Conservation (phyloP, 1,139 yeast species). For the Protomyces arabidopsidicola region DNA sequence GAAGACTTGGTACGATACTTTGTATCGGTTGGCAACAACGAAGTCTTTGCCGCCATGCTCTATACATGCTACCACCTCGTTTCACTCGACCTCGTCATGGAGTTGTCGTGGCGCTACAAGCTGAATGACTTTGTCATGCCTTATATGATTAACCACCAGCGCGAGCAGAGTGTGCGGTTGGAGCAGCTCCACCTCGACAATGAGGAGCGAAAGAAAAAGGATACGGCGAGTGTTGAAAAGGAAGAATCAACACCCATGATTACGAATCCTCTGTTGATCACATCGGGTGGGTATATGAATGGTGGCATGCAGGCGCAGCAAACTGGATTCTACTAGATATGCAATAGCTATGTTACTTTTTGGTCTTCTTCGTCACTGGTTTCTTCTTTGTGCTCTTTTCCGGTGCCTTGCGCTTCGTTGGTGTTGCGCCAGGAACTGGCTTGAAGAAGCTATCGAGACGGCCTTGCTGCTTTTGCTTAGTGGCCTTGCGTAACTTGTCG, state of each 20-base stretch:
- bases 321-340: slow-evolving; percentile 36
- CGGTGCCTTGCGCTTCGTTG: slow-evolving; percentile 14
- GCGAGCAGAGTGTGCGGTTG: slow-evolving; percentile 68
- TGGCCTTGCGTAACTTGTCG: slow-evolving; percentile 73
- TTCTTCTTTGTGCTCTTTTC: slow-evolving; percentile 36
- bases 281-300: slow-evolving; percentile 38
- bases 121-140: slow-evolving; percentile 83
- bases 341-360: background rate
- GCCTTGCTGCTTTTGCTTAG: slow-evolving; percentile 83
- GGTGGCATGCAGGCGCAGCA: slow-evolving; percentile 27
- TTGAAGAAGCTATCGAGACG: slow-evolving; percentile 87
- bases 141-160: slow-evolving; percentile 70
- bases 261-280: slow-evolving; percentile 35
- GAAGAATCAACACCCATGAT: slow-evolving; percentile 44
- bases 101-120: slow-evolving; percentile 83
- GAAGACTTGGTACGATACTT: slow-evolving; percentile 86
- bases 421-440: slow-evolving; percentile 48
- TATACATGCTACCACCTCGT: slow-evolving; percentile 80
- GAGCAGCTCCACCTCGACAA: slow-evolving; percentile 65
- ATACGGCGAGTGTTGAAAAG: slow-evolving; percentile 55
- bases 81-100: slow-evolving; percentile 77
- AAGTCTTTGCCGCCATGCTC: slow-evolving; percentile 85
- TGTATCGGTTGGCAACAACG: slow-evolving; percentile 95
- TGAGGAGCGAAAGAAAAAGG: slow-evolving; percentile 57
- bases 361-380: slow-evolving; percentile 20